Percentiles rank a stretch among this genome's conserved stretches.
These are phyloP conservation scores for Penicillium egyptiacum DNA, from an alignment of 495 filamentous ascomycete genomes.

Conservation along the genomic window DNA sequence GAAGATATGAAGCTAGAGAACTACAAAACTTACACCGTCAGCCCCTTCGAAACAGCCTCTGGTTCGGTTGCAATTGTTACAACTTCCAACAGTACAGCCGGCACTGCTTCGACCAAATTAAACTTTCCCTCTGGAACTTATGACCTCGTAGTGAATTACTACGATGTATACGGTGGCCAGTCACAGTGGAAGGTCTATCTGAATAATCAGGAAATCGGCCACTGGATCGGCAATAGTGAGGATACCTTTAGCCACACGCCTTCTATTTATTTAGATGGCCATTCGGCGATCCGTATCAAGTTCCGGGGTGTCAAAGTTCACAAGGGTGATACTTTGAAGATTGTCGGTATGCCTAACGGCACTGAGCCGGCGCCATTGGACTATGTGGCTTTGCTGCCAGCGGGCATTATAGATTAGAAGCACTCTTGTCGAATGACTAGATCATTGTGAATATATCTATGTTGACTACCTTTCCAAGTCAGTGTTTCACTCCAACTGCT, in stretches of 20 bases:
- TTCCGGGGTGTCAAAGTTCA: conserved; percentile 51
- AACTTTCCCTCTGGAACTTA: conserved; percentile 53
- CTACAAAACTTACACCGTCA: conserved; percentile 51
- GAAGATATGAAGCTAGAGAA: conserved; percentile 59
- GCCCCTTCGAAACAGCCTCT: conserved; percentile 57
- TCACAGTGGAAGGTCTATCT: conserved; percentile 54
- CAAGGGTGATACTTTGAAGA: conserved; percentile 57
- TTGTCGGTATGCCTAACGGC: conserved; percentile 59
- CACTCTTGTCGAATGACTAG: not conserved
- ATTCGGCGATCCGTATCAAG: conserved; percentile 62
- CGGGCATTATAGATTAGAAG: conserved; percentile 57
- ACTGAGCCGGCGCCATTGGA: conserved; percentile 64
- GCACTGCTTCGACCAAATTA: conserved; percentile 49
- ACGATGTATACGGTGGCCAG: conserved; percentile 57
- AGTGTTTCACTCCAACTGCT: not conserved
- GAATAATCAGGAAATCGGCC: conserved; percentile 51
- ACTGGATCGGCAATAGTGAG: conserved; percentile 60
- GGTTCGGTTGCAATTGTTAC: conserved; percentile 49
- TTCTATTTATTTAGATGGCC: conserved; percentile 59
- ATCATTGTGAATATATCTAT: not conserved
- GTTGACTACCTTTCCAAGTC: not conserved
- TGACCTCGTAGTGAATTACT: conserved; percentile 66
- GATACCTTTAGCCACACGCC: conserved; percentile 55
- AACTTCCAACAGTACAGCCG: conserved; percentile 47
- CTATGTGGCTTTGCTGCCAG: conserved; percentile 62